A percentile compares a stretch with the other conserved stretches of the same genome.
Conservation (phyloP, 768 basidiomycete species). For the Suillus occidentalis region DNA sequence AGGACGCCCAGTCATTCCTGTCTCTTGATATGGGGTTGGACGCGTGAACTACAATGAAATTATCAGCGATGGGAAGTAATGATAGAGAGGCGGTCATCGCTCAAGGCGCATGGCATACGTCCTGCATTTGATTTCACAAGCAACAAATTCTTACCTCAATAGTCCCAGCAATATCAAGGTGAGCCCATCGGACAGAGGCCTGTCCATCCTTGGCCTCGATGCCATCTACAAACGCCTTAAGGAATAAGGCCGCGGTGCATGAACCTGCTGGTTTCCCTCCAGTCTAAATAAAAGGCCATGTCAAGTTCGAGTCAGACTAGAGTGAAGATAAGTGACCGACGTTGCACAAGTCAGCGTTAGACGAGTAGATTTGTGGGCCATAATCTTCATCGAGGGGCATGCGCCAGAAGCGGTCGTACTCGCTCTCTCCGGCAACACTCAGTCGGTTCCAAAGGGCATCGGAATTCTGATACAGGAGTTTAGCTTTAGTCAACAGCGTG, state of each 20-base stretch:
- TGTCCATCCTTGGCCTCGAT: slow-evolving; percentile 60
- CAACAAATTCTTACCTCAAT: slow-evolving; percentile 58
- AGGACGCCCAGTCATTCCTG: slow-evolving; percentile 79
- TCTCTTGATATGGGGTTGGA: slow-evolving; percentile 61
- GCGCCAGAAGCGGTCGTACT: slow-evolving; percentile 87
- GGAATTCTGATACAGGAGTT: slow-evolving; percentile 48
- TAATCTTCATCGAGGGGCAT: slow-evolving; percentile 87
- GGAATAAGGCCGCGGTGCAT: slow-evolving; percentile 84
- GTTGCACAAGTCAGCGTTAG: no score
- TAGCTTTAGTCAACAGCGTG: neutral
- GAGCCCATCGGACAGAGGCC: slow-evolving; percentile 74
- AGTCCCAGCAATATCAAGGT: no score
- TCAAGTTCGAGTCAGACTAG: slow-evolving; percentile 1
- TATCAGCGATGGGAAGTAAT: slow-evolving; percentile 3
- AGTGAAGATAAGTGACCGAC: slow-evolving; percentile 26
- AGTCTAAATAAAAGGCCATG: slow-evolving; percentile 38
- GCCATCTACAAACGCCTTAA: slow-evolving; percentile 79
- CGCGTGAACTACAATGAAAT: slow-evolving; percentile 43
- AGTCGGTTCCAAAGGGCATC: slow-evolving; percentile 74
- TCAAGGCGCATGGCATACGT: slow-evolving; percentile 28
- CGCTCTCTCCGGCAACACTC: slow-evolving; percentile 64
- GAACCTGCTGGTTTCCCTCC: slow-evolving; percentile 74
- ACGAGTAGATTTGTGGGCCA: slow-evolving; percentile 70
- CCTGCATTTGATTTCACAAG: slow-evolving; percentile 22
- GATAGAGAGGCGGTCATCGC: neutral